Percentiles rank a stretch among this genome's conserved stretches.
These are phyloP conservation scores for Linaria vulgaris DNA, from an alignment of 257 asterid species.

Conservation along the genomic window DNA sequence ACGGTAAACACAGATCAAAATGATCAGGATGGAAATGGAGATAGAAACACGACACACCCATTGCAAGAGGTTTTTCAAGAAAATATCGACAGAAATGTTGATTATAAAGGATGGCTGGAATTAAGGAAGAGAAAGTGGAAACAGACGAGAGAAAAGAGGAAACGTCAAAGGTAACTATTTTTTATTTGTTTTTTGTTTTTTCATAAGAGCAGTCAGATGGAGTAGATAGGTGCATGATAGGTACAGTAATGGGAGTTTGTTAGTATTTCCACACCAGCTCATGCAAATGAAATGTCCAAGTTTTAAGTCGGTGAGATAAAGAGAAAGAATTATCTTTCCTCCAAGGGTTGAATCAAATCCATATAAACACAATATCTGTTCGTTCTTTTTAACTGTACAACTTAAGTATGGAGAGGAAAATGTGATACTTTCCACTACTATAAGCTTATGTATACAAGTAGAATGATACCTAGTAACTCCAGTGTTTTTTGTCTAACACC, in stretches of 20 bases:
- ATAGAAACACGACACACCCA: constrained; percentile 28
- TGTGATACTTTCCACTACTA: too few species aligned
- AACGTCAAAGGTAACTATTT: constrained; percentile 96
- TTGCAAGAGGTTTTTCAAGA: constrained; percentile 49
- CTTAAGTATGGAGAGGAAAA: too few species aligned
- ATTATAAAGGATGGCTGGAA: constrained; percentile 96
- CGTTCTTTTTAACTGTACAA: background rate
- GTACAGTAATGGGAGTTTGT: background rate
- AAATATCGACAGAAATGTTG: constrained; percentile 56
- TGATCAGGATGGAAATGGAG: constrained; percentile 36
- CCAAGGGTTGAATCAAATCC: too few species aligned
- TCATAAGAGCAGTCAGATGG: background rate
- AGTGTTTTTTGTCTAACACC: background rate
- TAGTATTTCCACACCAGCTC: background rate
- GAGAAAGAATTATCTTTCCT: too few species aligned
- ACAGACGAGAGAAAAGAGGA: constrained; percentile 73
- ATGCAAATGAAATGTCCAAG: background rate
- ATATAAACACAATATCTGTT: too few species aligned
- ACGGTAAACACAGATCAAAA: constrained; percentile 38
- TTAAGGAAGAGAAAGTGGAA: constrained; percentile 92
- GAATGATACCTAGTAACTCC: too few species aligned
- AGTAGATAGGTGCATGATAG: background rate
- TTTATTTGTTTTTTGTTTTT: too few species aligned
- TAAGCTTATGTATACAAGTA: too few species aligned
- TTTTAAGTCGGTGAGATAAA: too few species aligned